These are phyloP conservation scores for Xylaria multiplex DNA, from an alignment of 2,329 filamentous ascomycete species.

Conservation along the genomic window DNA sequence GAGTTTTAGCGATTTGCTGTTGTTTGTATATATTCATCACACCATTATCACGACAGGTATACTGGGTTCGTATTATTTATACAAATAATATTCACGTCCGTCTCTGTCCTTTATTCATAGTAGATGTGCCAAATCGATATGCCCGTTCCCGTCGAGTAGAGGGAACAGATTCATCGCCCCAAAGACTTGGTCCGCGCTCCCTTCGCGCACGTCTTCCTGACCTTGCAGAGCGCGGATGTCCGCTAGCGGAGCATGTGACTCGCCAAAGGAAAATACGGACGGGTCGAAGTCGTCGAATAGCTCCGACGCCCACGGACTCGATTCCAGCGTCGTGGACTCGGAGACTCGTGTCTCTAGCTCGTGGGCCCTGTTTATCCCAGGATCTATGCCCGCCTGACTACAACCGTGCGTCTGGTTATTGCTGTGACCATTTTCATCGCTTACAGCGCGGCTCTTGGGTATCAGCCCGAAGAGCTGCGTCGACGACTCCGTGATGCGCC, in stretches of 20 bases:
- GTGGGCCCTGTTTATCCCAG: not conserved
- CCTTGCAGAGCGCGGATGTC: slow-evolving; percentile 43
- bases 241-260: slow-evolving; percentile 33
- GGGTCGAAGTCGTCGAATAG: slow-evolving; percentile 39
- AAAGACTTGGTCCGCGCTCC: slow-evolving; percentile 54
- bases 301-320: slow-evolving; percentile 5
- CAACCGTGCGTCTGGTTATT: not conserved
- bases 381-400: not conserved
- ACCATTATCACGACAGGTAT: too few relatives aligned
- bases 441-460: slow-evolving; percentile 40
- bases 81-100: too few relatives aligned
- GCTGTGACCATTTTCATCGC: not conserved
- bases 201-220: slow-evolving; percentile 48
- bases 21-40: too few relatives aligned
- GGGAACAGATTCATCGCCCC: slow-evolving; percentile 61
- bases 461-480: slow-evolving; percentile 63
- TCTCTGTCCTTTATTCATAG: not conserved
- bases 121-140: slow-evolving; percentile 60
- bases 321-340: not conserved
- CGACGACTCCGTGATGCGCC: slow-evolving; percentile 60
- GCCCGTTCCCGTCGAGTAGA: slow-evolving; percentile 61
- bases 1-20: not conserved
- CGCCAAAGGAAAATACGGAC: slow-evolving; percentile 41
- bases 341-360: not conserved
- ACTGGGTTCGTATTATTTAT: too few relatives aligned